These are phyloP conservation scores for Xylaria longipes DNA, from an alignment of 495 filamentous ascomycete species.

Conservation along the genomic window DNA sequence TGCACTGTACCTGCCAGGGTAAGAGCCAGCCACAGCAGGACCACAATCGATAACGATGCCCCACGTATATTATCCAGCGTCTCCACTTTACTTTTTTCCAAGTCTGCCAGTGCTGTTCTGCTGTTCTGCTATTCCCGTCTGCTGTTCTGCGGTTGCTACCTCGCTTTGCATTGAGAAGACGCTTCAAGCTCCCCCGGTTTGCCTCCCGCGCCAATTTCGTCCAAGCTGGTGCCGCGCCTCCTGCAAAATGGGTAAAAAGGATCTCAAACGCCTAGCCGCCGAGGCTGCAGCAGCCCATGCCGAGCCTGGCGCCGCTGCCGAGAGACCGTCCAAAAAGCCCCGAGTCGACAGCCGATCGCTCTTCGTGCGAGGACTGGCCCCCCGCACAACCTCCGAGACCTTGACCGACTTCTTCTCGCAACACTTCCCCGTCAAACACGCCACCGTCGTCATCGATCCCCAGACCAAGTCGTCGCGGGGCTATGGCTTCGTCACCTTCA, in stretches of 20 bases:
- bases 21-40: too few relatives aligned
- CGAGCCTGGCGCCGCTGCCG: conserved; percentile 30
- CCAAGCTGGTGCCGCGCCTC: not conserved
- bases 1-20: too few relatives aligned
- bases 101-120: not conserved
- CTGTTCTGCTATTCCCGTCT: too few relatives aligned
- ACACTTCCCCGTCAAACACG: conserved; percentile 92
- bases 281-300: conserved; percentile 36
- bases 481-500: conserved; percentile 96
- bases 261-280: conserved; percentile 43
- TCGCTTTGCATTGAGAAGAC: not conserved
- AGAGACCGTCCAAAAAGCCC: conserved; percentile 51
- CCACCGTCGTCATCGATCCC: conserved; percentile 81
- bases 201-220: not conserved
- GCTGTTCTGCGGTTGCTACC: not conserved
- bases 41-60: conserved; percentile 24
- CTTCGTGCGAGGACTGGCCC: conserved; percentile 87
- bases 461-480: conserved; percentile 84
- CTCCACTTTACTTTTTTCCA: conserved; percentile 31
- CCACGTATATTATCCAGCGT: conserved; percentile 12
- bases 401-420: conserved; percentile 91
- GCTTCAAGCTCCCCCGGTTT: not conserved
- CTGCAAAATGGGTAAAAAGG: conserved; percentile 42
- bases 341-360: conserved; percentile 66
- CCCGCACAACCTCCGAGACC: conserved; percentile 77